phyloP scores from a whole-genome alignment of 441 rosid genomes.

The Omphalea diandra region DNA sequence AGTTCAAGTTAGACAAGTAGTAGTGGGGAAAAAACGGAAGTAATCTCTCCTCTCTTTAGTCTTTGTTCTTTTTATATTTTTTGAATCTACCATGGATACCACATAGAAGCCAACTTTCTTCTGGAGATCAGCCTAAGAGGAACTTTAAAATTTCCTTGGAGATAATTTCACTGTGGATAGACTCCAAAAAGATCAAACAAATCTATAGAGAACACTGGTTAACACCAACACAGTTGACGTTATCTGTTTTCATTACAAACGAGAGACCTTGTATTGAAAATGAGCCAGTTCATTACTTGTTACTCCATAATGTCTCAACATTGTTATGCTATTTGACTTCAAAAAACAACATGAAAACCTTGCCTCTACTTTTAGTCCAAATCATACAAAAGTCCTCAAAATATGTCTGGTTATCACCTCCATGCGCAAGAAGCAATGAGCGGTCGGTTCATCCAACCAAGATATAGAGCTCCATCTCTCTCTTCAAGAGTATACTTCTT shows the following conservation, averaged over 20 bases:
- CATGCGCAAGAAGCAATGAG: conserved; percentile 79
- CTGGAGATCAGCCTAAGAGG: not conserved
- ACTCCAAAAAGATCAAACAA: not conserved
- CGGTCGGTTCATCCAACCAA: conserved; percentile 86
- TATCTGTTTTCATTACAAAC: not conserved
- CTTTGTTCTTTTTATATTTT: no score
- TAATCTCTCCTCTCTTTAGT: no score
- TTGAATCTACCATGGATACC: no score
- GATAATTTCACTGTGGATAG: not conserved
- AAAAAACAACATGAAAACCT: conserved; percentile 17
- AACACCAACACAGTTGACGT: not conserved
- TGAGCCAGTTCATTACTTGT: conserved; percentile 9
- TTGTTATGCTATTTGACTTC: conserved; percentile 9
- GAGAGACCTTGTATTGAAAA: not conserved
- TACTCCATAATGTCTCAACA: not conserved
- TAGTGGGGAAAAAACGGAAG: no score
- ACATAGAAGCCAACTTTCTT: no score
- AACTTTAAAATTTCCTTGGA: not conserved
- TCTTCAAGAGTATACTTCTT: conserved; percentile 72
- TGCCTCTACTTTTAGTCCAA: conserved; percentile 13
- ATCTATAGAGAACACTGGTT: not conserved
- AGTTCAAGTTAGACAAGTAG: no score
- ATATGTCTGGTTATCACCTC: conserved; percentile 43
- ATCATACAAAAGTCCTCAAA: not conserved
- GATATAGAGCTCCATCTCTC: conserved; percentile 68